Base-by-base conservation (phyloP, 495 filamentous ascomycete genomes). In the Aspergillus leporis region DNA sequence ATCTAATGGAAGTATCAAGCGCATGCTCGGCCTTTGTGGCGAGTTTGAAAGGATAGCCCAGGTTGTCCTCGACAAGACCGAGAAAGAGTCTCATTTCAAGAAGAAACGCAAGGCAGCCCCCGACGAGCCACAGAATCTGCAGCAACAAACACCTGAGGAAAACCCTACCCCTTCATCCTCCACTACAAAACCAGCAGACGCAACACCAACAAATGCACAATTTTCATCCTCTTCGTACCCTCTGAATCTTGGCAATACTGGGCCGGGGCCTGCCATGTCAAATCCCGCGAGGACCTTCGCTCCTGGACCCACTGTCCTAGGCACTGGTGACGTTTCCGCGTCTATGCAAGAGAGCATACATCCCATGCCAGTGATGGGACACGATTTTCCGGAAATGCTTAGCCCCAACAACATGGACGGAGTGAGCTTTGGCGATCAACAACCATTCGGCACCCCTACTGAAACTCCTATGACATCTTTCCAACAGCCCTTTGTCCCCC, bases 41-140 rank as follows among this genome's bases (percentile, higher is more conserved):
- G 94, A 98, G 65, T 98, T 98, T 60, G 92, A 97, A 64, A 83
- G 95, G 61, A 98, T 98, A 61, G 92, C 93, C 46, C 92, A 88
- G 69, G 85, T 93, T 19, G 93, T 98, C 13, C 84, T 98, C 34
- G 93, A 98, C 47, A 95, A 91, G 65, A 82, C 90, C 1, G 94
- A 98, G 60, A 89, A 87, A 65, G 93, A 97, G 36, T 78, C 84
- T 22, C 81, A 86, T 10, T 85, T 85, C 2, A 82, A 88, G 61
- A 84, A 90, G 59, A 98, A 98, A 74, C 84, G 94, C 53, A 95
- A 84, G 84, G 74, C 63, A 69, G 77, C 87, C 7, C 70, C 79
- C 16, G 78, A 80, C 18, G 73, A 79, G 5, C 45, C 66, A 14
- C 41, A 32, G 9, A 58, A 64, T 46, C 12, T 51, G 41, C 59